Conservation (phyloP, 169 alveolate species). For the Condylostoma magnum region DNA sequence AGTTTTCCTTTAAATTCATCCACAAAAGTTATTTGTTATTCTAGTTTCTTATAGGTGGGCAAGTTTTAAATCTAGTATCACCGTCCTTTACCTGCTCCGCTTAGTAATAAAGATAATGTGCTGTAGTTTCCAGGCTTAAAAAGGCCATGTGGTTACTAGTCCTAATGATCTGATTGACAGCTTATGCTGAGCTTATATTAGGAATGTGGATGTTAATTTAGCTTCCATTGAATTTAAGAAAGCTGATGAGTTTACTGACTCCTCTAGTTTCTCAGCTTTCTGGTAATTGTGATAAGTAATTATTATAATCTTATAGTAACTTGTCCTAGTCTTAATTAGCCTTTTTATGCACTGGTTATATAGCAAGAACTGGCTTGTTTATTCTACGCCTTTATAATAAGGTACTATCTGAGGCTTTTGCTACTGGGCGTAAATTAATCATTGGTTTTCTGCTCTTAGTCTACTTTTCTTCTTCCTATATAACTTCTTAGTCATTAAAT, state of each 20-base stretch:
- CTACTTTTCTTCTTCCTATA: too few relatives aligned
- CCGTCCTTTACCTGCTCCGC: not conserved
- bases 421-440: too few relatives aligned
- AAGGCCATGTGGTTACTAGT: not conserved
- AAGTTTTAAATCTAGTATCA: conserved; percentile 19
- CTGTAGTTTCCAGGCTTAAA: conserved; percentile 10
- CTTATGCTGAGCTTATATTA: conserved; percentile 15
- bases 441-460: too few relatives aligned
- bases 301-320: too few relatives aligned
- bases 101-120: not conserved
- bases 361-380: too few relatives aligned
- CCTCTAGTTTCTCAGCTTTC: conserved; percentile 24
- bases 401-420: too few relatives aligned
- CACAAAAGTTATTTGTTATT: not conserved
- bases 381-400: too few relatives aligned
- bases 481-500: too few relatives aligned
- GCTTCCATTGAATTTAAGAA: not conserved
- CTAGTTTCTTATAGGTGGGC: conserved; percentile 22
- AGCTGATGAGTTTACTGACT: conserved; percentile 8
- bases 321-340: too few relatives aligned
- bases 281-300: conserved; percentile 18
- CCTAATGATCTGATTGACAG: conserved; percentile 2
- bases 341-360: too few relatives aligned
- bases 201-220: not conserved
- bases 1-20: conserved; percentile 9